A percentile compares a stretch with the other conserved stretches of the same genome.
These are phyloP conservation scores for Fraxinus dipetala DNA, from an alignment of 305 asterid genomes.

Conservation along the genomic window DNA sequence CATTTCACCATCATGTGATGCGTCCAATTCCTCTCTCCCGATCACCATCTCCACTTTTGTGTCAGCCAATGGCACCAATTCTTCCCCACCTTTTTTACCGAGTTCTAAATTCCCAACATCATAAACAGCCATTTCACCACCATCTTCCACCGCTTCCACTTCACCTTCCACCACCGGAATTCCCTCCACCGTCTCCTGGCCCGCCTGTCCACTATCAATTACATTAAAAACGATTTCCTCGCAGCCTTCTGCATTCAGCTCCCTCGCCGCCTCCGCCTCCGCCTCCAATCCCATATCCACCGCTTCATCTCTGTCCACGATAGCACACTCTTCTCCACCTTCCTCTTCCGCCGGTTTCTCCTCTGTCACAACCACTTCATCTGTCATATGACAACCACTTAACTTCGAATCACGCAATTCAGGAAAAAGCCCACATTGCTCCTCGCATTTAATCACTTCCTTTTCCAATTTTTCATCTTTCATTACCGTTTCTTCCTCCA, in stretches of 20 bases:
- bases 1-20: conserved; percentile 2
- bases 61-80: conserved; percentile 11
- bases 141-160: conserved; percentile 24
- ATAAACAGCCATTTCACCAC: conserved; percentile 20
- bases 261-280: conserved; percentile 14
- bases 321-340: conserved; percentile 22
- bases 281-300: conserved; percentile 16
- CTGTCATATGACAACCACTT: conserved; percentile 23
- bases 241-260: conserved; percentile 17
- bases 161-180: conserved; percentile 14
- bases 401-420: conserved; percentile 31
- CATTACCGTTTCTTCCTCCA: conserved; percentile 24
- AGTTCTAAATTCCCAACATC: conserved; percentile 20
- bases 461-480: conserved; percentile 29
- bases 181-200: conserved; percentile 10
- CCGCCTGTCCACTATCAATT: conserved; percentile 9
- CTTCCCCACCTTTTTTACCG: conserved; percentile 18
- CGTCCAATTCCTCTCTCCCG: conserved; percentile 23
- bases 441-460: conserved; percentile 21
- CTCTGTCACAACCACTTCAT: conserved; percentile 22
- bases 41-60: not conserved
- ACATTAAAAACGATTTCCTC: conserved; percentile 7
- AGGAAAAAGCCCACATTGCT: conserved; percentile 32
- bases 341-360: conserved; percentile 24
- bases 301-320: conserved; percentile 23